These are phyloP conservation scores for Phyllosticta paracitricarpa DNA, from an alignment of 2,329 filamentous ascomycete genomes.

Conservation along the genomic window DNA sequence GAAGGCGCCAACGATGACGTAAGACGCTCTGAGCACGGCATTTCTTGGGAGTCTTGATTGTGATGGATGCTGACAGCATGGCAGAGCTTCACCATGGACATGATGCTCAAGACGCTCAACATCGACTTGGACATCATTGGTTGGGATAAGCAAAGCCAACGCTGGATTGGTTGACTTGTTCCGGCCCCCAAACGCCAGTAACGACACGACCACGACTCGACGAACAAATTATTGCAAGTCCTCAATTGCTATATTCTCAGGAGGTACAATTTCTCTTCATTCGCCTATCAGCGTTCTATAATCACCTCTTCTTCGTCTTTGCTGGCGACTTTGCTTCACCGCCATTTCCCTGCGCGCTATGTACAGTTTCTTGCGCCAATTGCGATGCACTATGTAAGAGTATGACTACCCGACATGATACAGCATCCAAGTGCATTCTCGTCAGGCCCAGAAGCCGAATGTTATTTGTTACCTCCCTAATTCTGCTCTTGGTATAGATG, in stretches of 20 bases:
- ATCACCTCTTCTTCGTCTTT: not conserved
- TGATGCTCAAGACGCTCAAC: slow-evolving; percentile 58
- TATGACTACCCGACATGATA: not conserved
- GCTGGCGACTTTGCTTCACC: not conserved
- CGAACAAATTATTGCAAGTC: not conserved
- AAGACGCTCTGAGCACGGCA: slow-evolving; percentile 14
- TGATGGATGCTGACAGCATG: not conserved
- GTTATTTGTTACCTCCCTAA: not conserved
- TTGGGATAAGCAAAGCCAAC: slow-evolving; percentile 47
- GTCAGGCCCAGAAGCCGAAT: not conserved
- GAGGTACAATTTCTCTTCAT: not conserved
- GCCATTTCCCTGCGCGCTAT: not conserved
- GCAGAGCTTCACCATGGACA: slow-evolving; percentile 57
- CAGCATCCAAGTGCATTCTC: not conserved
- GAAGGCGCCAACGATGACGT: slow-evolving; percentile 32
- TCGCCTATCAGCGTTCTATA: not conserved
- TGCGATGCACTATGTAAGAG: not conserved
- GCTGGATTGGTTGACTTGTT: slow-evolving; percentile 44
- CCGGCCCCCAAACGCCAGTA: not conserved
- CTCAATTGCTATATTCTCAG: not conserved
- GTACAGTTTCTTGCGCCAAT: not conserved
- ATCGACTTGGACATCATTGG: slow-evolving; percentile 54
- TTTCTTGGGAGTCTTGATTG: slow-evolving; percentile 1
- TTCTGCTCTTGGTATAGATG: not conserved
- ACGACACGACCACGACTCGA: not conserved